Percentiles rank a stretch among this genome's conserved stretches.
phyloP scores from a whole-genome alignment of 441 rosid genomes.

The Populus tomentosa region DNA sequence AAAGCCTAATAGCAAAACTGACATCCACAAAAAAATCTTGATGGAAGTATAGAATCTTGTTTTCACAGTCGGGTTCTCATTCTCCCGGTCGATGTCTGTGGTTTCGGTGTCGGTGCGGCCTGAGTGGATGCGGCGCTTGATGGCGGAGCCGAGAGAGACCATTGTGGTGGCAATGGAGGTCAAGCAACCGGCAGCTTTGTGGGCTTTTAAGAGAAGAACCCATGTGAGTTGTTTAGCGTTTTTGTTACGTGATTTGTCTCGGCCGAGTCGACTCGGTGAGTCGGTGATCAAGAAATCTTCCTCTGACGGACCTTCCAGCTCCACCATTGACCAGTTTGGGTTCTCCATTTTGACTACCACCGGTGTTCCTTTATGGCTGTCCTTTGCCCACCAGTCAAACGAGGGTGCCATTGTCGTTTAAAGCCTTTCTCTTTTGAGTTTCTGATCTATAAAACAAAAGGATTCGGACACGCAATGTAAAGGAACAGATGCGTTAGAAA shows the following conservation, averaged over 20 bases:
- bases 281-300: constrained; percentile 57
- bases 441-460: constrained; percentile 7
- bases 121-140: constrained; percentile 62
- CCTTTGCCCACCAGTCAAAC: constrained; percentile 82
- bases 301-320: constrained; percentile 68
- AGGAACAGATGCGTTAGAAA: not conserved
- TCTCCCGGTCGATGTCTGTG: constrained; percentile 11
- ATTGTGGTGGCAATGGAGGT: constrained; percentile 68
- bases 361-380: constrained; percentile 74
- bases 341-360: constrained; percentile 95
- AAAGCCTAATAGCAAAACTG: constrained; percentile 52
- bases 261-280: constrained; percentile 19
- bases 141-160: constrained; percentile 55
- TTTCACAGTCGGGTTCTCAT: constrained; percentile 42
- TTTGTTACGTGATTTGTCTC: constrained; percentile 59
- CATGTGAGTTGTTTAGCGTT: constrained; percentile 97
- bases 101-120: constrained; percentile 61
- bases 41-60: constrained; percentile 57
- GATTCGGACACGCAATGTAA: not conserved
- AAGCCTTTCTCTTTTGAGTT: not conserved
- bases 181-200: constrained; percentile 92
- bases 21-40: constrained; percentile 60
- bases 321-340: constrained; percentile 98
- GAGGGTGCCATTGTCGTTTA: constrained; percentile 53
- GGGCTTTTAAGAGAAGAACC: constrained; percentile 95